Conservation (phyloP, 257 asterid species). For the Perilla frutescens region DNA sequence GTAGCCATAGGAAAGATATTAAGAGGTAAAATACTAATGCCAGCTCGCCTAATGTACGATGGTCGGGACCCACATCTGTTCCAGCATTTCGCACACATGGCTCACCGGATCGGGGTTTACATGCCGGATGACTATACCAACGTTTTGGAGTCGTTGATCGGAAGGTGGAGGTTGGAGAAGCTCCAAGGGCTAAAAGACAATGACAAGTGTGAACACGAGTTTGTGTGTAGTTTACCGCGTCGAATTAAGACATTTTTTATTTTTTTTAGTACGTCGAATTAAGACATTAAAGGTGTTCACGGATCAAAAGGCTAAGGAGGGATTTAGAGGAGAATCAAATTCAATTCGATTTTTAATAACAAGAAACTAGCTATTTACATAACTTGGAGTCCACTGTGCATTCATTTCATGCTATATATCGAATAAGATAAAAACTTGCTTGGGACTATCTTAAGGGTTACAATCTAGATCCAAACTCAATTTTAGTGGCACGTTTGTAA, state of each 20-base stretch:
- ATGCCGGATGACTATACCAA: conserved; percentile 39
- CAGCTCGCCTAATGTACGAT: conserved; percentile 44
- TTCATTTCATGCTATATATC: no score
- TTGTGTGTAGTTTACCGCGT: not conserved
- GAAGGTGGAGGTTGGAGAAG: conserved; percentile 44
- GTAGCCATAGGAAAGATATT: conserved; percentile 45
- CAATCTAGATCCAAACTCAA: no score
- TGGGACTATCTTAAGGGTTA: no score
- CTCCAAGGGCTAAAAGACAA: conserved; percentile 36
- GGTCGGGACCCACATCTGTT: conserved; percentile 40
- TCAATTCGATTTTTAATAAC: conserved; percentile 38
- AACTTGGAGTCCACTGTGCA: no score
- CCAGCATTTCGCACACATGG: conserved; percentile 33
- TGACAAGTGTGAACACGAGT: conserved; percentile 34
- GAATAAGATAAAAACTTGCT: no score
- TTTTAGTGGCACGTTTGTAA: no score
- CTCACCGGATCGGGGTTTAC: conserved; percentile 34
- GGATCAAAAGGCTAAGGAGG: conserved; percentile 34
- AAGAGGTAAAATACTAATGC: conserved; percentile 44
- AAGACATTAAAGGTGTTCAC: conserved; percentile 30
- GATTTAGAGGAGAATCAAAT: not conserved
- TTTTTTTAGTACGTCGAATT: no score
- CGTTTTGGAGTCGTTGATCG: conserved; percentile 41
- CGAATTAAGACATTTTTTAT: conserved; percentile 35
- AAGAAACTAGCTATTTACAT: no score